Base-by-base conservation (phyloP, 2,329 filamentous ascomycete genomes). In the Calonectria henricotiae region DNA sequence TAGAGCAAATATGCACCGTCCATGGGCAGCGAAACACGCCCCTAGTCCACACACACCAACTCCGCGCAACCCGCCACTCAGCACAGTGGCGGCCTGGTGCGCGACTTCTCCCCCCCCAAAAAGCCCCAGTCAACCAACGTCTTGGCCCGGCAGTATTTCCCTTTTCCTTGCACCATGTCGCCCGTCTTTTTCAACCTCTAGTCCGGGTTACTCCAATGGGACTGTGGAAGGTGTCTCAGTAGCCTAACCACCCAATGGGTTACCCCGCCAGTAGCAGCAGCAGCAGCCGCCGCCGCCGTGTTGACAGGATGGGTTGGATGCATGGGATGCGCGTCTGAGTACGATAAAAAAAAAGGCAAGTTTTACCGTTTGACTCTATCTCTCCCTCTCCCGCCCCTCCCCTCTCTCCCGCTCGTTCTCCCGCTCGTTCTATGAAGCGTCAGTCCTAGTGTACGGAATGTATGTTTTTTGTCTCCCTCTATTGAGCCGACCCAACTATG, bases 1-100 rank as follows among this genome's bases (percentile, higher is more conserved):
- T n/a, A 39, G 51, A 35, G 51, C 51, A 37, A 30, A 55, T 55
- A 55, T 58, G 51, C 51, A 39, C 51, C 51, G 51, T 58, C 35
- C 51, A 27, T 58, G 51, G 51, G n/a, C 20, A 32, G 23, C 20
- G 17, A 25, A 58, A 58, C 39, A 39, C 51, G 30, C 51, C 51
- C 51, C 51, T 37, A 39, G 51, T 37, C 51, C 51, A 58, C 51
- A 39, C 51, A 58, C 51, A 58, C 51, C 20, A 20, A 32, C 51
- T 58, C 12, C 5, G 51, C 20, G 20, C 51, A 25, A 32, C 35
- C 35, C 35, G 51, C 51, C 51, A 58, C 51, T 37, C 15, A 15
- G 23, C 20, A 15, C n/a, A 25, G 32, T 58, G 51, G 51, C 51
- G 32, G 47, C 15, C 32, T 37, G 51, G 32, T 17, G 25, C 20